phyloP scores from a whole-genome alignment of 805 yeast genomes.

The Saturnispora halmiae region DNA sequence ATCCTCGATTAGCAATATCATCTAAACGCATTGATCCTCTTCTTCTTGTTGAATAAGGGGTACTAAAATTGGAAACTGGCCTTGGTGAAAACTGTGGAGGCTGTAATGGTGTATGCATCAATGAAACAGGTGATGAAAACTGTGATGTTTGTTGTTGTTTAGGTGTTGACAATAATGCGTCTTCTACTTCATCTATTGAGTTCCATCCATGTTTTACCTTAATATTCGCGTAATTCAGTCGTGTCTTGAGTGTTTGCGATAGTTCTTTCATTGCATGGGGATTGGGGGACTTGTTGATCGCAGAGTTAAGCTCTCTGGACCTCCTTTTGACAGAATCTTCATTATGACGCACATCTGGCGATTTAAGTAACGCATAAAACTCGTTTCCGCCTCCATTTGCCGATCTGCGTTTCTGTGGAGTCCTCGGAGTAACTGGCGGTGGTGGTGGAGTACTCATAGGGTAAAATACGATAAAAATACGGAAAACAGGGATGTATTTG shows the following conservation, averaged over 20 bases:
- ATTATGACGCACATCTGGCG: constrained; percentile 25
- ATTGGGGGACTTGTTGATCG: constrained; percentile 20
- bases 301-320: constrained; percentile 27
- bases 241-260: constrained; percentile 29
- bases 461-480: constrained; percentile 19
- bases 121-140: constrained; percentile 1
- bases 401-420: constrained; percentile 26
- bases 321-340: constrained; percentile 21
- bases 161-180: constrained; percentile 14
- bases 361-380: constrained; percentile 28
- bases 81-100: constrained; percentile 11
- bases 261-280: constrained; percentile 29
- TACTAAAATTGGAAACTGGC: neutral
- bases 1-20: constrained; percentile 21
- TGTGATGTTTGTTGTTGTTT: constrained; percentile 2
- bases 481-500: neutral
- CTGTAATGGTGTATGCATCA: neutral
- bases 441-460: constrained; percentile 30
- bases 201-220: constrained; percentile 32
- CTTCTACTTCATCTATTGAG: constrained; percentile 25
- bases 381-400: constrained; percentile 21
- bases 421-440: constrained; percentile 17
- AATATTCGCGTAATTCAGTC: constrained; percentile 30
- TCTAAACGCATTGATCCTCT: constrained; percentile 22
- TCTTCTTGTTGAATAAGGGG: constrained; percentile 7